phyloP scores from a whole-genome alignment of 345 rosid species.

The Rhodamnia rubescens region DNA sequence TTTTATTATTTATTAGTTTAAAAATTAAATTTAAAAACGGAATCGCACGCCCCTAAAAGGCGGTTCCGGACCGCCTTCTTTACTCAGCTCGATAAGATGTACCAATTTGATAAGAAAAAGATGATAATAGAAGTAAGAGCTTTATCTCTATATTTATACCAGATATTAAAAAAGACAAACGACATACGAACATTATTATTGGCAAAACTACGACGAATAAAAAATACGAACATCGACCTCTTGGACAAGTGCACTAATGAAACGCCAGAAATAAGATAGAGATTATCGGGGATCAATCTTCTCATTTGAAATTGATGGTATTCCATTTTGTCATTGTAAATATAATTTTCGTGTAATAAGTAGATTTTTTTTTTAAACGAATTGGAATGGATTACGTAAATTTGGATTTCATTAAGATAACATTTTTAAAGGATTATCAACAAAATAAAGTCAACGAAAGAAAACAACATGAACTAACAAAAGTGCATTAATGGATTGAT shows the following conservation, averaged over 20 bases:
- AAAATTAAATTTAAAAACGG: too few relatives aligned
- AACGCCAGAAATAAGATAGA: background rate
- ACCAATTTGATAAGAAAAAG: background rate
- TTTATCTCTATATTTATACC: background rate
- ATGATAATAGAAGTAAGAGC: background rate
- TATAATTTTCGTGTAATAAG: background rate
- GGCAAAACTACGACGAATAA: background rate
- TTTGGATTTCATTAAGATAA: background rate
- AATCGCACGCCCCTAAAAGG: too few relatives aligned
- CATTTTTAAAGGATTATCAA: background rate
- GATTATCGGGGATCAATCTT: background rate
- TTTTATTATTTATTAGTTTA: too few relatives aligned
- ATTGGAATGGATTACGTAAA: background rate
- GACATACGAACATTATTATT: background rate
- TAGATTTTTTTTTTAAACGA: background rate
- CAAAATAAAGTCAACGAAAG: background rate
- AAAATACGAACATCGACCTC: background rate
- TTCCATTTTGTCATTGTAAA: background rate
- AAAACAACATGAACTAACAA: background rate
- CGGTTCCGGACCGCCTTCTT: too few relatives aligned
- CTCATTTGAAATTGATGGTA: background rate
- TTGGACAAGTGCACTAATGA: background rate
- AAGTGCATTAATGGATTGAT: background rate
- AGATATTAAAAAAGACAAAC: background rate
- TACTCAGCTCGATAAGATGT: background rate